Evolutionary conservation across 306 rosid genomes (phyloP), one percentile per base, ranked within the genome.

Genomic region (Alnus rubra): DNA sequence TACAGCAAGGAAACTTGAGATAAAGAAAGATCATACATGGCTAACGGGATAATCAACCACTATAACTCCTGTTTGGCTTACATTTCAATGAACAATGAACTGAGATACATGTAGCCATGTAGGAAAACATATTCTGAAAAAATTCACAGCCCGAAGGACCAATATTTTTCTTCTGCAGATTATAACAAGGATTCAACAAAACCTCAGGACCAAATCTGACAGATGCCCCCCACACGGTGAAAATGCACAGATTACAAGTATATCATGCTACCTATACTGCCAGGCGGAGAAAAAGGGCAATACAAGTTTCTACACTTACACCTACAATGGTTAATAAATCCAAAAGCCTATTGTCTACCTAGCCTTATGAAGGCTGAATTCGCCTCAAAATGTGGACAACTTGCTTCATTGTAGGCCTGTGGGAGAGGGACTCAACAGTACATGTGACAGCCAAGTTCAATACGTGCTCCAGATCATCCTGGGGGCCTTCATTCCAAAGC

Each of bases 361-460:
- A 93, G 82, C 91, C 90, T n/a, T 95, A 85, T 42, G 93, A 93
- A 9, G 98, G 97, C 79, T 94, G 91, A 82, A 94, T 91, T 80
- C 92, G 98, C 85, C 90, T 94, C 2, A 94, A 91, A 86, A 94
- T 87, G 15, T 93, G 82, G 1, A 94, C 97, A 49, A 92, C 98
- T 72, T 89, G 97, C 79, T 90, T 89, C 97, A 92, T 94, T 1
- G 96, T 85, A 31, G 98, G 98, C 83, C 98, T 88, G 1, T 93
- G 88, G 4, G 98, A 92, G 76, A 92, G 90, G 14, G 97, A 88
- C 4, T 94, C 97, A 5, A 90, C 96, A 1, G 98, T 94, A 69
- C 98, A 94, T 5, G 92, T 87, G 59, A 94, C 92, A 10, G 98
- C 98, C 52, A 92, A 84, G 80, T 90, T 97, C 18, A 92, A 82